Percentiles rank a stretch among this genome's conserved stretches.
Evolutionary conservation across 1,284 basidiomycete species (phyloP).

Genomic region (Ustilago nuda): DNA sequence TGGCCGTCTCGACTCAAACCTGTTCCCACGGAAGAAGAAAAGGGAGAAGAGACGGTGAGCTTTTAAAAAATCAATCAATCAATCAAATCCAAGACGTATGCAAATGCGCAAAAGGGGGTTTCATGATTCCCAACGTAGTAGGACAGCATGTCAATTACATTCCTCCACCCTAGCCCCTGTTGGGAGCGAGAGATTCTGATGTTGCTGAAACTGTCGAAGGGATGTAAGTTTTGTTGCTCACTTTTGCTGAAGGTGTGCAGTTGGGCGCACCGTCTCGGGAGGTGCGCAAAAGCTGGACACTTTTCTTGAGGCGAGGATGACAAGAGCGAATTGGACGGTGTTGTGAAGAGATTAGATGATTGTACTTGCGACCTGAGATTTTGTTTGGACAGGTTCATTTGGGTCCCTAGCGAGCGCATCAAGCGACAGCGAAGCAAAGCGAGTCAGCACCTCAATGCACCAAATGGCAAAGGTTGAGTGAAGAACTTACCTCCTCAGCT

Average conservation of each 20-base stretch:
- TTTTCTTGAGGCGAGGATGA: neutral
- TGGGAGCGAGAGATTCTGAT: neutral
- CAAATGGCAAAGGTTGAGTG: slow-evolving; percentile 70
- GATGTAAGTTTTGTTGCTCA: neutral
- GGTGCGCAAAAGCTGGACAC: neutral
- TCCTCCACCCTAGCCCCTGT: neutral
- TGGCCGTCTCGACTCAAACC: neutral
- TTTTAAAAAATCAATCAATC: neutral
- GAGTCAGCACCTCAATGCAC: neutral
- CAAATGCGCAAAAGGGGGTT: neutral
- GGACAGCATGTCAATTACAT: neutral
- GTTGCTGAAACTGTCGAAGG: neutral
- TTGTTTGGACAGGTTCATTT: slow-evolving; percentile 13
- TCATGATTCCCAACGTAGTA: too few relatives aligned
- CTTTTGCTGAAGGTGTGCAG: neutral
- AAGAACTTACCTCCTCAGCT: slow-evolving; percentile 73
- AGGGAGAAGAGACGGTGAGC: slow-evolving; percentile 22
- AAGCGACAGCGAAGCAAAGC: neutral
- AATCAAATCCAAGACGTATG: neutral
- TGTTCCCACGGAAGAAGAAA: neutral
- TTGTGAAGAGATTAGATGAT: slow-evolving; percentile 13
- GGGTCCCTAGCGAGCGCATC: slow-evolving; percentile 15
- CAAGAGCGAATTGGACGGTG: too few relatives aligned
- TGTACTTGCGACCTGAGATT: neutral
- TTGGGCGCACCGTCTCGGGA: neutral